A percentile compares a stretch with the other conserved stretches of the same genome.
These are phyloP conservation scores for Hypoxylon sp. DNA, from an alignment of 2,329 filamentous ascomycete species.

Conservation along the genomic window DNA sequence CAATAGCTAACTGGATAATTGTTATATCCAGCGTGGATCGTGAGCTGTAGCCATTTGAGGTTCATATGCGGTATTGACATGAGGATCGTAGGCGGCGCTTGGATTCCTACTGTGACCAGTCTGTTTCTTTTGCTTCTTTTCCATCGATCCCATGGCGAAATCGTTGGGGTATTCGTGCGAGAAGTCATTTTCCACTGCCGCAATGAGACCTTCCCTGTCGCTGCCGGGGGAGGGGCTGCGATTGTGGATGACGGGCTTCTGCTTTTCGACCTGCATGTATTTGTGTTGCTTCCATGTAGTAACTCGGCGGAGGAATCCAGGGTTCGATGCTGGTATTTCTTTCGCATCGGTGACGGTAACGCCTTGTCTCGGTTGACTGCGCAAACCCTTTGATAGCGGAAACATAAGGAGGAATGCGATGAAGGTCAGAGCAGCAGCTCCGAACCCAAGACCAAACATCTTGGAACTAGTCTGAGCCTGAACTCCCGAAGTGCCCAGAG, in stretches of 20 bases:
- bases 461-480: slow-evolving; percentile 40
- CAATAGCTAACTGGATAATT: background rate
- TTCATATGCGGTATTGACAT: slow-evolving; percentile 8
- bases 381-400: background rate
- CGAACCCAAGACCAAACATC: slow-evolving; percentile 51
- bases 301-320: slow-evolving; percentile 45
- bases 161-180: slow-evolving; percentile 29
- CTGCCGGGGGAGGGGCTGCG: slow-evolving; percentile 8
- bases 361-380: background rate
- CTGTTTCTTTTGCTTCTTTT: slow-evolving; percentile 17
- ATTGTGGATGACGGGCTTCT: slow-evolving; percentile 37
- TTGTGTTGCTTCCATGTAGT: slow-evolving; percentile 50
- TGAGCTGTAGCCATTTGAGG: slow-evolving; percentile 6
- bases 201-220: slow-evolving; percentile 31
- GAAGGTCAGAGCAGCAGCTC: slow-evolving; percentile 48
- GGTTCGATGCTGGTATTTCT: background rate
- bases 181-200: slow-evolving; percentile 31
- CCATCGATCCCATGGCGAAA: slow-evolving; percentile 25
- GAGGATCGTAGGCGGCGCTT: slow-evolving; percentile 24
- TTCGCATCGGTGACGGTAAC: slow-evolving; percentile 15
- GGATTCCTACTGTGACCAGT: slow-evolving; percentile 12
- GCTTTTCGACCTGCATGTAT: slow-evolving; percentile 55
- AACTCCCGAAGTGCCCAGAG: slow-evolving; percentile 50
- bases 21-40: slow-evolving; percentile 5
- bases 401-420: slow-evolving; percentile 30